A percentile compares a stretch with the other conserved stretches of the same genome.
Evolutionary conservation across 768 basidiomycete species (phyloP).

Genomic region (Cystobasidium onofrii): DNA sequence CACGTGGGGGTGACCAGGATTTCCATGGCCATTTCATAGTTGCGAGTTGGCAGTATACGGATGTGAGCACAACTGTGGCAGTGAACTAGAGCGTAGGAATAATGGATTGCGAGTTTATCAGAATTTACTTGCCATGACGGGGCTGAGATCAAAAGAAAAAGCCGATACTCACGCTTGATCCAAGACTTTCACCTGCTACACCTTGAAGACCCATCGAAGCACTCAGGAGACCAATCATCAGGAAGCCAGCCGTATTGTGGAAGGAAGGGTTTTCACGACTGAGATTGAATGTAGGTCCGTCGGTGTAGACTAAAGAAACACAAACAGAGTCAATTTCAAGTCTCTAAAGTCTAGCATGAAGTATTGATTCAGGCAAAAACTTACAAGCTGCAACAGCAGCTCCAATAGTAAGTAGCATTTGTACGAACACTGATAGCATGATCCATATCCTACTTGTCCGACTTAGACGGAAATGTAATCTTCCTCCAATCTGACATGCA

Average conservation of each 20-base stretch:
- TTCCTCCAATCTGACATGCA: conserved; percentile 14
- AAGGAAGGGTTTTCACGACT: conserved; percentile 12
- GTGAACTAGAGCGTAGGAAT: conserved; percentile 25
- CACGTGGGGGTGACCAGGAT: neutral
- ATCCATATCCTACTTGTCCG: conserved; percentile 22
- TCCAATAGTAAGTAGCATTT: conserved; percentile 15
- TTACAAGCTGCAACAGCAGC: conserved; percentile 11
- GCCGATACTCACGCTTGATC: conserved; percentile 18
- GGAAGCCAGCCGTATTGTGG: conserved; percentile 9
- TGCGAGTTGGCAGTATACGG: conserved; percentile 14
- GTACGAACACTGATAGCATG: neutral
- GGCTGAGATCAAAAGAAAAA: neutral
- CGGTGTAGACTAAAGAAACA: conserved; percentile 8
- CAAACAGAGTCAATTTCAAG: neutral
- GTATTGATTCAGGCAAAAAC: neutral
- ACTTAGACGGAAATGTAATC: neutral
- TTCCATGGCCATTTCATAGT: neutral
- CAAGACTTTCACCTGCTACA: conserved; percentile 15
- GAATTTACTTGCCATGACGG: too few relatives aligned
- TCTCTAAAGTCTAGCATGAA: neutral
- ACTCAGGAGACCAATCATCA: conserved; percentile 11
- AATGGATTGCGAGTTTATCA: too few relatives aligned
- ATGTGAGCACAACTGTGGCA: conserved; percentile 26
- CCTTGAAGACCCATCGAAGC: conserved; percentile 26
- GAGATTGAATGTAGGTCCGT: conserved; percentile 17